Base-by-base conservation (phyloP, 345 rosid species). In the Kandelia obovata region DNA sequence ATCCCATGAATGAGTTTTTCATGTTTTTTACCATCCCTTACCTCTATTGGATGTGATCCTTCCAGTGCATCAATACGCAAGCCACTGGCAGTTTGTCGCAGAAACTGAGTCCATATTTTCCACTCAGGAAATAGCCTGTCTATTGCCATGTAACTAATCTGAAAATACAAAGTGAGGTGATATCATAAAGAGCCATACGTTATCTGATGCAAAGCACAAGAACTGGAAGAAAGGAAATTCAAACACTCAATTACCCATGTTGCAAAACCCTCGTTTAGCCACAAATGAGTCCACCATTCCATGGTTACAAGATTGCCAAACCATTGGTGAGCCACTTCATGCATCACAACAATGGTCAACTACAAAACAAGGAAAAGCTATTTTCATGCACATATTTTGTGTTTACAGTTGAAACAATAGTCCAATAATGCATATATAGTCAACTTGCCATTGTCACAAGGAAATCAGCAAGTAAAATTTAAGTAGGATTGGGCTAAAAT, bases 261-360 rank as follows among this genome's bases (percentile, higher is more conserved):
- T 51, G 81, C 87, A 43, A 80, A 80, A 32, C 84, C 71, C 51
- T 73, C 71, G 17, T 67, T 73, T 20, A 66, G 71, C 71, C 71
- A 67, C 78, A 74, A 67, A 76, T 81, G 83, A 21, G 81, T 81
- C 84, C 84, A 81, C 83, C 79, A 81, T 67, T 83, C 83, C 83
- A 83, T 80, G 0, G 87, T 80, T 43, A 83, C 79, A 34, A 84
- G 82, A 80, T 84, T 82, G 37, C 85, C 85, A 63, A 84, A 84
- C 88, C 88, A 84, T 2, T 77, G 79, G 66, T 82, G 85, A 19
- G 84, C 84, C 31, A 84, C 78, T 69, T 84, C 88, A 71, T 82
- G 88, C 19, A 67, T 64, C 35, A 59, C 82, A 60, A 72, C 84
- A 20, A 71, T 78, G 17, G 83, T 53, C 47, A 72, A 15, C 85